Base-by-base conservation (phyloP, 1,284 basidiomycete species). In the Coniferiporia sulphurascens region DNA sequence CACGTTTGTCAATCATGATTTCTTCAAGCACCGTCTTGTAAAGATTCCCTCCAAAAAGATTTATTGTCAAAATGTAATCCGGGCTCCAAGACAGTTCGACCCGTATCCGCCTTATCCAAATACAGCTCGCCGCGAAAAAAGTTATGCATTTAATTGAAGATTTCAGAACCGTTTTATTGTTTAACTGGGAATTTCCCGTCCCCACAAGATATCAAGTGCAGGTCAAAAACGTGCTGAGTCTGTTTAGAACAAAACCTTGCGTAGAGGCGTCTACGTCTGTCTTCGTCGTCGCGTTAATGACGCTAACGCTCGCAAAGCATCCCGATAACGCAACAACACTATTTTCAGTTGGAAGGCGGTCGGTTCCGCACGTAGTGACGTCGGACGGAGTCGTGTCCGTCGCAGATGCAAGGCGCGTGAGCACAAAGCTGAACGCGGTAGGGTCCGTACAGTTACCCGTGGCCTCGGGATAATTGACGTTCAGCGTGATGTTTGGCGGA, bases 401-500 rank as follows among this genome's bases (percentile, higher is more conserved):
- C 15, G 55, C 19, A 3, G 51, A 22, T n/a, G 9, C 12, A 21
- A 52, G 15, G 0, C 60, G 46, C 3, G 60, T 62, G 35, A 62
- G 38, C n/a, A 82, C 71, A 65, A 76, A 83, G 55, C 72, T 69
- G 70, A 73, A 79, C 61, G 71, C 72, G 4, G 66, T 64, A 4
- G 72, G 67, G 13, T 65, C 65, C 10, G 73, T 45, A 65, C 80
- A 82, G 35, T 65, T 69, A 10, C 56, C 59, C 44, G 73, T 68
- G 1, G 72, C 74, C 22, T 73, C 64, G 0, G 77, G 74, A 68
- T 76, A 82, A 70, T 84, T 83, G 63, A 83, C 79, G 66, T 82
- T 82, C 55, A 83, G 60, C 49, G 71, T 72, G 52, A 75, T 71
- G 32, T 72, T 72, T 0, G 67, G 45, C 2, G 79, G 79, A 10